Evolutionary conservation across 176 grass and related monocot species (phyloP).

Genomic region (Musa schizocarpa): DNA sequence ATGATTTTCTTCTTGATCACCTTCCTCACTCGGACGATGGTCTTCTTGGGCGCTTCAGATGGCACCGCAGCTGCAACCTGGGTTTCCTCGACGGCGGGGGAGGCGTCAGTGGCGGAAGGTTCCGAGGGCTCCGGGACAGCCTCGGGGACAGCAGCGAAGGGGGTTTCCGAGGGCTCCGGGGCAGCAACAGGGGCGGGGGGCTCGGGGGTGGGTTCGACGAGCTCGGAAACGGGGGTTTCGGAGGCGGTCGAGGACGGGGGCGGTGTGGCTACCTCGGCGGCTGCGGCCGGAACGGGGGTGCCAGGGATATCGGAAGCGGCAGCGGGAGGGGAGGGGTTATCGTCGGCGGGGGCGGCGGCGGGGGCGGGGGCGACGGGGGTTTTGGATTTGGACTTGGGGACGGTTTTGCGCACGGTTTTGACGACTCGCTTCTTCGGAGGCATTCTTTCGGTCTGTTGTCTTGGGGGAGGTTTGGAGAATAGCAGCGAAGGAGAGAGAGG

Average conservation of each 20-base stretch:
- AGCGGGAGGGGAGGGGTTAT: background rate
- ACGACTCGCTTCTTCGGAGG: conserved; percentile 41
- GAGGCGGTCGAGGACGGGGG: background rate
- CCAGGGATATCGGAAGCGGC: background rate
- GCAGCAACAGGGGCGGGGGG: no score
- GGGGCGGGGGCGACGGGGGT: background rate
- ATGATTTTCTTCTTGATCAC: conserved; percentile 39
- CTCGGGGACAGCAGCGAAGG: background rate
- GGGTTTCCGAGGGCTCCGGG: background rate
- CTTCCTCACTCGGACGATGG: conserved; percentile 25
- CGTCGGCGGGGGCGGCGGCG: background rate
- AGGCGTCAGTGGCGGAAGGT: background rate
- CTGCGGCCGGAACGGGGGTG: background rate
- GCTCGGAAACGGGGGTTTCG: conserved; percentile 1
- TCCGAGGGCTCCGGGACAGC: background rate
- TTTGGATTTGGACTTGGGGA: conserved; percentile 9
- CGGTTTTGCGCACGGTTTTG: conserved; percentile 24
- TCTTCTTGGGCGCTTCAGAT: conserved; percentile 2
- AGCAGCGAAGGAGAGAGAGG: background rate
- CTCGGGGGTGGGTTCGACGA: background rate
- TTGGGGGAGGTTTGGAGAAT: background rate
- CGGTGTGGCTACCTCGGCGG: background rate
- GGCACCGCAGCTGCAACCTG: background rate
- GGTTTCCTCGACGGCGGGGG: background rate
- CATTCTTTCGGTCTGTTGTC: conserved; percentile 4